Evolutionary conservation across 73 alveolate genomes (phyloP), one percentile per base, ranked within the genome.

Genomic region (Stentor roeselii): DNA sequence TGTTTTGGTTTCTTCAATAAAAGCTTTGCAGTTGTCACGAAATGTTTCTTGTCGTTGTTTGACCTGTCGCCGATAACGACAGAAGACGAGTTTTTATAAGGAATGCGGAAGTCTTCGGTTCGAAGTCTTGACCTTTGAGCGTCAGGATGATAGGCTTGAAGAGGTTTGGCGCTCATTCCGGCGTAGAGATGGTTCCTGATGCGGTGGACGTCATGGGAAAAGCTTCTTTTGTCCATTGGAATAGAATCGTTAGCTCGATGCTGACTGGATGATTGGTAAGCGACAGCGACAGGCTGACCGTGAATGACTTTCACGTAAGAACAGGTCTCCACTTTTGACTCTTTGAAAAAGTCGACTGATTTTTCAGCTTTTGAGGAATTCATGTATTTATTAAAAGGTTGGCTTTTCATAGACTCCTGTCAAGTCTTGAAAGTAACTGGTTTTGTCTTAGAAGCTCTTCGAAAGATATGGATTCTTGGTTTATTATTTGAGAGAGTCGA

Each of bases 101-200:
- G 95, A 89, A 87, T 86, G 32, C 86, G 78, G 59, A 83, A 78
- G 4, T 90, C 85, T 14, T 91, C 92, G 3, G 83, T 76, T 11
- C 90, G 87, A 41, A 93, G 89, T 87, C 91, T 86, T 82, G 91
- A 90, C 75, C 98, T 88, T 75, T 75, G 78, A 75, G 93, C 93
- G 82, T 89, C 77, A 3, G 96, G 95, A 60, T 50, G 77, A 85
- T 93, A 93, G 14, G 95, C 91, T 42, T 89, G 93, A 74, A 91
- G 90, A 34, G 96, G 96, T 60, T 93, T 93, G 59, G 87, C 86
- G 2, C 59, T 32, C 95, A 93, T 91, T n/a, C 98, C 98, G 11
- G 88, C 92, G 75, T 93, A 96, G 60, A 82, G 59, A 59, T 90
- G 86, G 31, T 60, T 4, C 59, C 92, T 78, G 31, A 36, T 61